Conservation (phyloP, 2,329 filamentous ascomycete genomes). For the Colletotrichum noveboracense region DNA sequence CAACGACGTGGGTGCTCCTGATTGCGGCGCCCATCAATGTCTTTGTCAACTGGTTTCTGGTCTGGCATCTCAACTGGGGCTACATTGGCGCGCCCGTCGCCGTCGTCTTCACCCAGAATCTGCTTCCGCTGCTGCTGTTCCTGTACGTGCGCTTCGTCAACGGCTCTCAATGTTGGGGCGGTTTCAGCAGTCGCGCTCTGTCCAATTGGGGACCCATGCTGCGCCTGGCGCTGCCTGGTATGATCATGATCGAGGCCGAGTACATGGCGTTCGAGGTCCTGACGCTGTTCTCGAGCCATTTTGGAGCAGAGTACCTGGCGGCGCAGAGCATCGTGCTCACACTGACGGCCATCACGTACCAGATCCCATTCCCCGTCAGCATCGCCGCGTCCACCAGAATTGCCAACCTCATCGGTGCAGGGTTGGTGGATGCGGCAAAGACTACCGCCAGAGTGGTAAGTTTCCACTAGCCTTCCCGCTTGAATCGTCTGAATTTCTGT, state of each 20-base stretch:
- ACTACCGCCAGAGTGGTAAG: slow-evolving; percentile 77
- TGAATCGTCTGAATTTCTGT: neutral
- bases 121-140: slow-evolving; percentile 79
- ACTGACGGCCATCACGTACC: slow-evolving; percentile 80
- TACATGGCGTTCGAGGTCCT: slow-evolving; percentile 92
- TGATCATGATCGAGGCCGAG: slow-evolving; percentile 94
- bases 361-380: slow-evolving; percentile 89
- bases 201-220: slow-evolving; percentile 86
- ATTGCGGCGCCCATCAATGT: slow-evolving; percentile 79
- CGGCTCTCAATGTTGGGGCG: slow-evolving; percentile 83
- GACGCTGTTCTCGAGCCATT: slow-evolving; percentile 80
- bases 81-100: slow-evolving; percentile 85
- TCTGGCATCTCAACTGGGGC: slow-evolving; percentile 72
- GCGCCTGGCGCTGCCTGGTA: slow-evolving; percentile 82
- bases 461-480: slow-evolving; percentile 15
- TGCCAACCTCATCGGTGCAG: slow-evolving; percentile 90
- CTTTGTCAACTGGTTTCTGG: slow-evolving; percentile 78
- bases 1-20: slow-evolving; percentile 78
- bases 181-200: slow-evolving; percentile 73
- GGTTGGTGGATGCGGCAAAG: slow-evolving; percentile 79
- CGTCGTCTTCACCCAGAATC: slow-evolving; percentile 77
- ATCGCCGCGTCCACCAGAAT: slow-evolving; percentile 89
- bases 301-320: slow-evolving; percentile 80
- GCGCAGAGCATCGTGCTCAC: slow-evolving; percentile 87
- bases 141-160: slow-evolving; percentile 77